phyloP scores from a whole-genome alignment of 2,329 filamentous ascomycete genomes.

The Fusarium sp. region DNA sequence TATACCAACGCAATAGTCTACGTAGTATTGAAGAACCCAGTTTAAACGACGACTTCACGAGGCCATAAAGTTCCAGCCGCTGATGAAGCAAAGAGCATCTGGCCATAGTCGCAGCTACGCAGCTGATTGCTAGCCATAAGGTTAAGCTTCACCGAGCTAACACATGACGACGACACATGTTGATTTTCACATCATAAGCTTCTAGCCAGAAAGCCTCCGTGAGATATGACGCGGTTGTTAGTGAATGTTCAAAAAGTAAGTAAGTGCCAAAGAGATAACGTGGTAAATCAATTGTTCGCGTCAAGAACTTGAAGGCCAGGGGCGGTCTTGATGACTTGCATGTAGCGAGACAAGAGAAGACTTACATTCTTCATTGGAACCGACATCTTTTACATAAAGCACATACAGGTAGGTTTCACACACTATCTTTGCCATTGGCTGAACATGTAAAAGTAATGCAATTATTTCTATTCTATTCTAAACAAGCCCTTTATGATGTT shows the following conservation, averaged over 20 bases:
- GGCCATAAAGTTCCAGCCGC: background rate
- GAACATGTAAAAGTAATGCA: background rate
- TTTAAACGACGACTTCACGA: background rate
- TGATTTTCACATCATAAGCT: background rate
- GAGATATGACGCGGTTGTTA: background rate
- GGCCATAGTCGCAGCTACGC: background rate
- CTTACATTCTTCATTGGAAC: background rate
- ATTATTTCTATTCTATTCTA: background rate
- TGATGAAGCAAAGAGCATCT: background rate
- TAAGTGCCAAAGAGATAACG: no score
- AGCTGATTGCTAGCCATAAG: background rate
- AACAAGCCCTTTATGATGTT: background rate
- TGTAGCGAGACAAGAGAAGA: background rate
- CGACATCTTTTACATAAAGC: background rate
- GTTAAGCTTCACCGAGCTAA: background rate
- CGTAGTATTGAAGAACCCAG: background rate
- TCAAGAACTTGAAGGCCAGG: background rate
- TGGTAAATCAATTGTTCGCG: no score
- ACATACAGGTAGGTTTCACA: background rate
- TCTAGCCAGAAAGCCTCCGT: background rate
- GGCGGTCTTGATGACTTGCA: background rate
- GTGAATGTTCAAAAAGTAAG: background rate
- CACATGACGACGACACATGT: background rate
- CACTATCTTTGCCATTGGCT: fast-evolving
- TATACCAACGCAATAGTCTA: background rate